A percentile compares a stretch with the other conserved stretches of the same genome.
Conservation (phyloP, 768 basidiomycete genomes). For the Lentinula sp. region DNA sequence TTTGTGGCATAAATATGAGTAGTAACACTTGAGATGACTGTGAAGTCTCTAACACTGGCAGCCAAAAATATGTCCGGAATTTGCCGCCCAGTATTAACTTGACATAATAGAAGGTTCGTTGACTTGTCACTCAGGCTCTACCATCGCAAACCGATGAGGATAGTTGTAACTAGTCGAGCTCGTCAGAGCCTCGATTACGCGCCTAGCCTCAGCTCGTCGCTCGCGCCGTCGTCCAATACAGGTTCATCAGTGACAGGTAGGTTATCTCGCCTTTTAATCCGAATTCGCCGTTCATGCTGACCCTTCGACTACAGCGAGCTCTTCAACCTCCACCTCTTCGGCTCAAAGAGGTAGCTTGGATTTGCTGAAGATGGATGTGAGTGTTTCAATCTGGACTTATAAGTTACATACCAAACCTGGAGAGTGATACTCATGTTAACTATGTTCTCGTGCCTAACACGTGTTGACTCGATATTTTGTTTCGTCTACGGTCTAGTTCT, state of each 20-base stretch:
- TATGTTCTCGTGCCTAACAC: conserved; percentile 38
- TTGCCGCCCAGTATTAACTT: neutral
- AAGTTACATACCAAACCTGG: conserved; percentile 4
- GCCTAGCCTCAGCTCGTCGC: conserved; percentile 8
- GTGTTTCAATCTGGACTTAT: conserved; percentile 10
- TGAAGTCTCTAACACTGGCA: no score
- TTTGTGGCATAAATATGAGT: no score
- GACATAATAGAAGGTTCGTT: neutral
- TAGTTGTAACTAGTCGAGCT: neutral
- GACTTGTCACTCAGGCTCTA: neutral
- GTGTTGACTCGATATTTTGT: conserved; percentile 27
- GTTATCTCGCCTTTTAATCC: neutral
- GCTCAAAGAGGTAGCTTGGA: conserved; percentile 15
- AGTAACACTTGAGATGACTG: no score
- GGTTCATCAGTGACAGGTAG: neutral
- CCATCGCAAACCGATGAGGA: neutral
- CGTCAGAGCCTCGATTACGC: conserved; percentile 9
- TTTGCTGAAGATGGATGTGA: conserved; percentile 26
- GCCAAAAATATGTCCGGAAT: neutral
- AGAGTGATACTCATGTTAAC: conserved; percentile 9
- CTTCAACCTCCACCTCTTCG: neutral
- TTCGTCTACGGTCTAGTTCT: conserved; percentile 23
- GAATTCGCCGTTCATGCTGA: neutral
- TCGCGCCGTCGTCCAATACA: conserved; percentile 1
- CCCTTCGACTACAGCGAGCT: conserved; percentile 4